These are phyloP conservation scores for Leccinellum albellum DNA, from an alignment of 768 basidiomycete genomes.

Conservation along the genomic window DNA sequence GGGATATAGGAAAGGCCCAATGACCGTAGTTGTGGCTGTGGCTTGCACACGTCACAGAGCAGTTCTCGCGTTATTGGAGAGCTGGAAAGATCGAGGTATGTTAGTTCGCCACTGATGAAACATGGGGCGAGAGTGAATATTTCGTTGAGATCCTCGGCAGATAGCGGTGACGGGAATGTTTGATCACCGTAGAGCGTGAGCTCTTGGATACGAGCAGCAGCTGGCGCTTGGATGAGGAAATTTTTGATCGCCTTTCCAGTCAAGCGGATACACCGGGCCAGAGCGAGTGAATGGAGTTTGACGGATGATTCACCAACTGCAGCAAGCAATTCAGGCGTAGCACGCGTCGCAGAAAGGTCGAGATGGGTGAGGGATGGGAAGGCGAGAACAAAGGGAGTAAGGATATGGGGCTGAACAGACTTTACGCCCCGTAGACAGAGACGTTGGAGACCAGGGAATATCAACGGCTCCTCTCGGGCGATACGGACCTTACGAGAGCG, in stretches of 20 bases:
- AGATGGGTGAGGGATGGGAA: slow-evolving; percentile 87
- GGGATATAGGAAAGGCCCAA: slow-evolving; percentile 89
- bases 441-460: slow-evolving; percentile 68
- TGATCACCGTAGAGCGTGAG: slow-evolving; percentile 87
- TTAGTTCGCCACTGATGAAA: slow-evolving; percentile 67
- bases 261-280: slow-evolving; percentile 83
- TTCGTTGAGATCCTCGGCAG: slow-evolving; percentile 57
- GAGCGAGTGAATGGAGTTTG: slow-evolving; percentile 71
- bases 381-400: slow-evolving; percentile 71
- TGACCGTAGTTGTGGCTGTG: slow-evolving; percentile 76
- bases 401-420: slow-evolving; percentile 63
- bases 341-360: slow-evolving; percentile 87
- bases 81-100: slow-evolving; percentile 89
- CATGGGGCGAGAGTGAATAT: slow-evolving; percentile 76
- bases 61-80: slow-evolving; percentile 63
- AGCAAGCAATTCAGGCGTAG: slow-evolving; percentile 68
- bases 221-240: slow-evolving; percentile 68
- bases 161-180: slow-evolving; percentile 75
- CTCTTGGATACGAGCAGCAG: slow-evolving; percentile 60
- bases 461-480: slow-evolving; percentile 46
- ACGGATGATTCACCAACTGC: slow-evolving; percentile 65
- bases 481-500: slow-evolving; percentile 34
- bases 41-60: slow-evolving; percentile 45
- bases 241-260: slow-evolving; percentile 73
- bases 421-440: slow-evolving; percentile 81